These are phyloP conservation scores for Euphrasia confusa DNA, from an alignment of 257 asterid genomes.

Conservation along the genomic window DNA sequence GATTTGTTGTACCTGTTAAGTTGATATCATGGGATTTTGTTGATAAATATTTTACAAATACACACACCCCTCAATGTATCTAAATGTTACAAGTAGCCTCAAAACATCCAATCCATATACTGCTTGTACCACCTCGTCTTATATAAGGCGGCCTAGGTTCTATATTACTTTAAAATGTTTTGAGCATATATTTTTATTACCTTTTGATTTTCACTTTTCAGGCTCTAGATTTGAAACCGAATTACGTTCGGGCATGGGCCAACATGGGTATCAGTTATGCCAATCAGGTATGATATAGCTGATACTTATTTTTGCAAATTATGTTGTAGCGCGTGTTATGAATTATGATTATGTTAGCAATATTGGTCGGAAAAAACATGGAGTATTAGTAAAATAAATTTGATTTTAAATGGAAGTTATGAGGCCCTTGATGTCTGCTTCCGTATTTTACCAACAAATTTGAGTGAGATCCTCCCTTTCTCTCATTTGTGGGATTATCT, in stretches of 20 bases:
- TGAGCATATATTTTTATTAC: slow-evolving; percentile 21
- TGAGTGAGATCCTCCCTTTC: neutral
- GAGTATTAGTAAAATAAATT: slow-evolving; percentile 13
- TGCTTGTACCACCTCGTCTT: neutral
- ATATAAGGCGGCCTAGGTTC: slow-evolving; percentile 4
- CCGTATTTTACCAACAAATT: neutral
- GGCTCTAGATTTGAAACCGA: slow-evolving; percentile 97
- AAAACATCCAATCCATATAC: slow-evolving; percentile 8
- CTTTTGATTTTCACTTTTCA: slow-evolving; percentile 24
- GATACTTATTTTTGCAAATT: slow-evolving; percentile 14
- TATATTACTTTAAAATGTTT: slow-evolving; percentile 13
- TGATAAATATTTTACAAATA: slow-evolving; percentile 6
- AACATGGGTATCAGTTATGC: slow-evolving; percentile 99
- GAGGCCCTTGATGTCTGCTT: slow-evolving; percentile 9
- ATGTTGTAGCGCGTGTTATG: neutral
- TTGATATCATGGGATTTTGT: neutral
- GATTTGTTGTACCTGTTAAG: neutral
- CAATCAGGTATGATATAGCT: slow-evolving; percentile 66
- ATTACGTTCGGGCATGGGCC: slow-evolving; percentile 99
- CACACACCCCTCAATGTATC: neutral
- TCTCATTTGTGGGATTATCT: slow-evolving; percentile 10
- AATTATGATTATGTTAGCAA: slow-evolving; percentile 1
- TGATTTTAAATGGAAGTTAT: slow-evolving; percentile 4
- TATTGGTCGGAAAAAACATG: slow-evolving; percentile 14
- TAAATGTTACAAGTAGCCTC: neutral